A percentile compares a stretch with the other conserved stretches of the same genome.
phyloP scores from a whole-genome alignment of 257 asterid genomes.

The Przewalskia tangutica region DNA sequence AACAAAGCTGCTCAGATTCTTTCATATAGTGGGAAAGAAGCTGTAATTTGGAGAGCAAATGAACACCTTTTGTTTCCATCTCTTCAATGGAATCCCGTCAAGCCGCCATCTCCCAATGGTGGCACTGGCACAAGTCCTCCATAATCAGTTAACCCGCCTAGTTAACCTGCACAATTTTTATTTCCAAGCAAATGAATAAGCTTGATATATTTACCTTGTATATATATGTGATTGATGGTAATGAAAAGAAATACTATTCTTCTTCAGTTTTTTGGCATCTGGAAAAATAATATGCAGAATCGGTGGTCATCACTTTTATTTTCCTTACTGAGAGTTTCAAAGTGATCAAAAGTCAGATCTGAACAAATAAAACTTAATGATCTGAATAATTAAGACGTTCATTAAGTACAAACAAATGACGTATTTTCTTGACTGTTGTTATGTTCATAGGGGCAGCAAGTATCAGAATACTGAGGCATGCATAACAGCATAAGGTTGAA shows the following conservation, averaged over 20 bases:
- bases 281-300: too few species aligned
- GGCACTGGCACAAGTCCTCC: too few species aligned
- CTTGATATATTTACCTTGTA: not conserved
- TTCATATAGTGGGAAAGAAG: not conserved
- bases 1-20: not conserved
- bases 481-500: constrained; percentile 18
- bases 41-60: not conserved
- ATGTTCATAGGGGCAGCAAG: not conserved
- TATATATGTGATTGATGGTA: too few species aligned
- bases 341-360: too few species aligned
- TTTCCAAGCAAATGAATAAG: not conserved
- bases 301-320: not conserved
- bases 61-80: constrained; percentile 22
- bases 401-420: not conserved
- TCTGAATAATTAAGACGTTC: not conserved
- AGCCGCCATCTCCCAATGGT: constrained; percentile 26
- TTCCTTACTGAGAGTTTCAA: not conserved
- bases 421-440: not conserved
- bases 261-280: too few species aligned
- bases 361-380: not conserved
- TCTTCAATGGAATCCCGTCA: constrained; percentile 14
- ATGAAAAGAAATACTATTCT: too few species aligned
- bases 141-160: too few species aligned
- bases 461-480: constrained; percentile 46
- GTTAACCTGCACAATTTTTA: too few species aligned